These are phyloP conservation scores for Schizophyllum amplum DNA, from an alignment of 1,284 basidiomycete genomes.

Conservation along the genomic window DNA sequence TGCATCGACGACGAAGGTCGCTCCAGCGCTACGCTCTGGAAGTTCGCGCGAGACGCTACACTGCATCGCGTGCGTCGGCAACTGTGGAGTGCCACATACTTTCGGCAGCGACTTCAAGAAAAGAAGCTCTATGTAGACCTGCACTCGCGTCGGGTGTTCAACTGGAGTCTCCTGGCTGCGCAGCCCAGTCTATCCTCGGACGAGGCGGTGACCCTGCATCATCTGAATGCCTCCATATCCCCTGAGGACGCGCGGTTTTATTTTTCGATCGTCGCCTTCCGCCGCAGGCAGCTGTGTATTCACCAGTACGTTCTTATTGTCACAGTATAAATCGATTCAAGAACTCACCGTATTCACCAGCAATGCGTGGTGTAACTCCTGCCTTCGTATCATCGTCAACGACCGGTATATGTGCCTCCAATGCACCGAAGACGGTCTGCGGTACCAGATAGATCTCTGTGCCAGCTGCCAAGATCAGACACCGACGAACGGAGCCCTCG, in stretches of 20 bases:
- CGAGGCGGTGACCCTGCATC: constrained; percentile 4
- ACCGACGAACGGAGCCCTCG: constrained; percentile 6
- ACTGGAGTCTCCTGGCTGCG: not conserved
- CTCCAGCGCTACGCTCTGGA: not conserved
- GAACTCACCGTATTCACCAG: not conserved
- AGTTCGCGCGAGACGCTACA: constrained; percentile 2
- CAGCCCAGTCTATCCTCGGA: constrained; percentile 5
- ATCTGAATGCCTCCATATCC: constrained; percentile 5
- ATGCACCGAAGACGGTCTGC: constrained; percentile 14
- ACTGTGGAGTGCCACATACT: not conserved
- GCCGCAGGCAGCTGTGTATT: constrained; percentile 2
- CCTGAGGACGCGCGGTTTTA: constrained; percentile 12
- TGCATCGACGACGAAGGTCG: not conserved
- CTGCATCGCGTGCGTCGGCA: constrained; percentile 5
- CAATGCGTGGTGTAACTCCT: constrained; percentile 13
- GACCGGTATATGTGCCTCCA: constrained; percentile 15
- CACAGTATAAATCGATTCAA: not conserved
- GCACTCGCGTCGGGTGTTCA: not conserved
- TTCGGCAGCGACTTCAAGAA: not conserved
- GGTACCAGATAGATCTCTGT: constrained; percentile 16
- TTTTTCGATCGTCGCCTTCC: not conserved
- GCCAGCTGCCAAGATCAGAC: constrained; percentile 12
- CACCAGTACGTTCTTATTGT: constrained; percentile 6
- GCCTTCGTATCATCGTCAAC: constrained; percentile 10
- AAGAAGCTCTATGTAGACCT: not conserved